Percentiles rank a stretch among this genome's conserved stretches.
These are phyloP conservation scores for Yamadazyma laniorum DNA, from an alignment of 805 yeast genomes.

Conservation along the genomic window DNA sequence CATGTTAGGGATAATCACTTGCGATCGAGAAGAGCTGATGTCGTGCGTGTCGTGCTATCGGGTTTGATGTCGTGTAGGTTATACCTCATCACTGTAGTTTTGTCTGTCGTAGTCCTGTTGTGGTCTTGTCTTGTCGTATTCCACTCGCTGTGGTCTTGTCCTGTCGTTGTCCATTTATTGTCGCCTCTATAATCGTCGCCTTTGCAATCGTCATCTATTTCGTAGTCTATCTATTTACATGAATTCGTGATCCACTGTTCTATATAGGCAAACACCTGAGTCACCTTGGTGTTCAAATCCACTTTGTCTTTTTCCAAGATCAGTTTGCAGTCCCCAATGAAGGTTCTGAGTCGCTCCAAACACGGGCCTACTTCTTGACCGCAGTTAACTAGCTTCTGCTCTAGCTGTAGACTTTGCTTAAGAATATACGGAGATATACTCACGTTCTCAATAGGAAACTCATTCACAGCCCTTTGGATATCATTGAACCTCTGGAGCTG, in stretches of 20 bases:
- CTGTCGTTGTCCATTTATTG: too few relatives aligned
- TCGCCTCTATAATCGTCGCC: too few relatives aligned
- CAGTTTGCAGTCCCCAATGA: constrained; percentile 35
- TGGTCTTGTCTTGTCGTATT: too few relatives aligned
- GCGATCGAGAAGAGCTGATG: too few relatives aligned
- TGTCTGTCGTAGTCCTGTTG: too few relatives aligned
- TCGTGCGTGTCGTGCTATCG: too few relatives aligned
- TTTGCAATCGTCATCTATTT: too few relatives aligned
- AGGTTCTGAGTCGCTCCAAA: constrained; percentile 16
- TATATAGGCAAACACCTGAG: constrained; percentile 20
- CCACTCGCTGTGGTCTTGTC: too few relatives aligned
- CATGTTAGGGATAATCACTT: too few relatives aligned
- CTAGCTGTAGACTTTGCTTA: constrained; percentile 32
- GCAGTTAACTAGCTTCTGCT: constrained; percentile 21
- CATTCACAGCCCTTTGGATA: constrained; percentile 20
- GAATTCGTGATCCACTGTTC: constrained; percentile 6
- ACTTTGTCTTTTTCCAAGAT: constrained; percentile 32
- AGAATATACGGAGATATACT: constrained; percentile 33
- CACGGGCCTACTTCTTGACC: constrained; percentile 1
- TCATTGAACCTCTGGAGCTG: constrained; percentile 18
- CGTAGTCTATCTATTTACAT: constrained; percentile 6
- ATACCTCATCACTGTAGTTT: too few relatives aligned
- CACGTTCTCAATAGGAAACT: constrained; percentile 31
- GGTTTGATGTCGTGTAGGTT: too few relatives aligned
- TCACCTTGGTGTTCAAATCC: constrained; percentile 22